Evolutionary conservation across 805 yeast species (phyloP), one percentile per base, ranked within the genome.

Genomic region (Wickerhamomyces xylosicus): DNA sequence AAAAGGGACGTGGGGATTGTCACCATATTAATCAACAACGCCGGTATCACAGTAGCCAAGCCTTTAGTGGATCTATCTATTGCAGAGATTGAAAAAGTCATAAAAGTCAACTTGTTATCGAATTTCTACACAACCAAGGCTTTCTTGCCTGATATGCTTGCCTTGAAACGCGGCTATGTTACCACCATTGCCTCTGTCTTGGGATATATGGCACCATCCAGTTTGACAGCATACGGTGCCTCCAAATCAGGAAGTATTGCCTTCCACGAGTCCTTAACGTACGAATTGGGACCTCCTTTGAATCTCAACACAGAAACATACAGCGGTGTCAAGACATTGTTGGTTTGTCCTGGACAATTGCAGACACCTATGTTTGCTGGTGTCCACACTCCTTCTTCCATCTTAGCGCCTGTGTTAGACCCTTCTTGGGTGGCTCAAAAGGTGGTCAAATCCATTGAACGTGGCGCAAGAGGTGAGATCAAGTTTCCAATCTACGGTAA

Each of bases 261-360:
- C 0, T 61, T 87, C 33, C 97, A 89, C 55, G 95, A 85, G 54
- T 77, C 90, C 1, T 61, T 90, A 28, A 74, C 83, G 0, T 76
- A 74, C 50, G 92, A 83, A 56, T 53, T 83, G 21, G 79, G 81
- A 0, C 67, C 72, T 0, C 53, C 50, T 16, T 60, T 73, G 14
- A 53, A 69, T 27, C 62, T 37, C 28, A 25, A 19, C 21, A 40
- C 36, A 7, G 27, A 59, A 37, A 56, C 61, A 2, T 54, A 60
- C 4, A 7, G 10, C 7, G 85, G 87, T 2, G 72, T 90, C 15
- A 78, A 78, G 47, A 80, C 95, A 0, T 61, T 90, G 40, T 63
- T 90, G 28, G 68, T 90, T 0, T 79, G 92, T 47, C 95, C 96
- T 0, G 97, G 97, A 0, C 97, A 90, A 54, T 57, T 90, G 45